Evolutionary conservation across 768 basidiomycete genomes (phyloP).

Genomic region (Mycena capillaripes): DNA sequence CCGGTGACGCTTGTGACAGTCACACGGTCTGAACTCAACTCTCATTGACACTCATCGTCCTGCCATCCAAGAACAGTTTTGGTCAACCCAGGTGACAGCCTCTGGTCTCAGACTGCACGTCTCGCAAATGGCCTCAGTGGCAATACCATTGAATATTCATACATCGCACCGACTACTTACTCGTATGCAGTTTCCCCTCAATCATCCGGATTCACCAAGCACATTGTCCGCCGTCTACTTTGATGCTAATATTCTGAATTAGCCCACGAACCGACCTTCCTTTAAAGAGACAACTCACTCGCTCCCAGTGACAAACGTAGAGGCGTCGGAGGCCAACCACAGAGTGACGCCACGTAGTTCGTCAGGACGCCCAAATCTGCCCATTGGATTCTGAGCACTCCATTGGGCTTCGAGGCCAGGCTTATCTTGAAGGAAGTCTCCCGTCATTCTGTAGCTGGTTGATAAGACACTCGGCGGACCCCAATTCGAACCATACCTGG

Average conservation of each 20-base stretch:
- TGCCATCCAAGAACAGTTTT: too few species aligned
- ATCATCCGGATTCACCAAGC: conserved; percentile 20
- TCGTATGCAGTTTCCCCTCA: background rate
- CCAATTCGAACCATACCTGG: conserved; percentile 53
- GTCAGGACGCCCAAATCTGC: conserved; percentile 74
- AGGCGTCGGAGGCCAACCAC: conserved; percentile 80
- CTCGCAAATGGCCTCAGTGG: too few species aligned
- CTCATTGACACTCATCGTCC: too few species aligned
- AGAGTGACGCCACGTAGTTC: conserved; percentile 77
- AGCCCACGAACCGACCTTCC: background rate
- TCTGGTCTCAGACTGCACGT: too few species aligned
- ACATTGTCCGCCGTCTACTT: conserved; percentile 34
- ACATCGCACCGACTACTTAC: background rate
- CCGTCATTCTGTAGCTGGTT: conserved; percentile 67
- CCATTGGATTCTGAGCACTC: conserved; percentile 73
- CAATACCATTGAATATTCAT: too few species aligned
- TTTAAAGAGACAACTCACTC: conserved; percentile 25
- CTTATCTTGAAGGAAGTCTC: conserved; percentile 65
- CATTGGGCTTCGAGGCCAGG: conserved; percentile 69
- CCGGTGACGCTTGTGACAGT: too few species aligned
- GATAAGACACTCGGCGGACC: background rate
- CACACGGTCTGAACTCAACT: too few species aligned
- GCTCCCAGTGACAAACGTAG: conserved; percentile 75
- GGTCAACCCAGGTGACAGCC: too few species aligned
- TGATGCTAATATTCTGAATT: conserved; percentile 15